phyloP scores from a whole-genome alignment of 305 asterid species.

The Fraxinus albicans region DNA sequence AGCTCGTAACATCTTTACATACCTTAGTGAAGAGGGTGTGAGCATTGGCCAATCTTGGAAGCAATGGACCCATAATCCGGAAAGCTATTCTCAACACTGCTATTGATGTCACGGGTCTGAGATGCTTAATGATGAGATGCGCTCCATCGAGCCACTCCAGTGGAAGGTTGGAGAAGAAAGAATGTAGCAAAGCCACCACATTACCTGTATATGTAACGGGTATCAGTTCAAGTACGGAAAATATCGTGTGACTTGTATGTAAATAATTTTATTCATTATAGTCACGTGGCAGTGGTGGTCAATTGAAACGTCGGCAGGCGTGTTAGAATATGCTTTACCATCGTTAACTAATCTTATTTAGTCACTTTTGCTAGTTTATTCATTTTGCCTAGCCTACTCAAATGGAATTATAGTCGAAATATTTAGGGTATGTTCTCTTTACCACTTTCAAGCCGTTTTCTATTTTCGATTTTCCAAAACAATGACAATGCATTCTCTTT shows the following conservation, averaged over 20 bases:
- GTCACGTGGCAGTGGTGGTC: neutral
- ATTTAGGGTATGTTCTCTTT: neutral
- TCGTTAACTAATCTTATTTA: neutral
- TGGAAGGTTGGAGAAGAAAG: slow-evolving; percentile 94
- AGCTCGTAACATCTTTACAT: slow-evolving; percentile 7
- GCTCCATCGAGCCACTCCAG: slow-evolving; percentile 97
- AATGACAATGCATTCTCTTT: too few species aligned
- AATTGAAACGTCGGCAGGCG: neutral
- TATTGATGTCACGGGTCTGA: slow-evolving; percentile 87
- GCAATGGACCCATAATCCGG: slow-evolving; percentile 96
- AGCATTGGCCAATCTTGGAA: slow-evolving; percentile 88
- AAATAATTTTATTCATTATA: neutral
- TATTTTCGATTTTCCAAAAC: too few species aligned
- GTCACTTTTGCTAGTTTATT: neutral
- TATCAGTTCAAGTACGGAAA: slow-evolving; percentile 13
- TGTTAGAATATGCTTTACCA: neutral
- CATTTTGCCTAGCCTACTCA: neutral
- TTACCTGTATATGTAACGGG: slow-evolving; percentile 52
- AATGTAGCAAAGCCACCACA: slow-evolving; percentile 85
- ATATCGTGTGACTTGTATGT: neutral
- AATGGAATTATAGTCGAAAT: neutral
- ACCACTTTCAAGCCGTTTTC: too few species aligned
- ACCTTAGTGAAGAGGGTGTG: slow-evolving; percentile 91
- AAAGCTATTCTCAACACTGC: slow-evolving; percentile 92
- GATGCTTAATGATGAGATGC: slow-evolving; percentile 78